Percentiles rank a stretch among this genome's conserved stretches.
phyloP scores from a whole-genome alignment of 2,329 filamentous ascomycete species.

The Ascochyta rabiei region DNA sequence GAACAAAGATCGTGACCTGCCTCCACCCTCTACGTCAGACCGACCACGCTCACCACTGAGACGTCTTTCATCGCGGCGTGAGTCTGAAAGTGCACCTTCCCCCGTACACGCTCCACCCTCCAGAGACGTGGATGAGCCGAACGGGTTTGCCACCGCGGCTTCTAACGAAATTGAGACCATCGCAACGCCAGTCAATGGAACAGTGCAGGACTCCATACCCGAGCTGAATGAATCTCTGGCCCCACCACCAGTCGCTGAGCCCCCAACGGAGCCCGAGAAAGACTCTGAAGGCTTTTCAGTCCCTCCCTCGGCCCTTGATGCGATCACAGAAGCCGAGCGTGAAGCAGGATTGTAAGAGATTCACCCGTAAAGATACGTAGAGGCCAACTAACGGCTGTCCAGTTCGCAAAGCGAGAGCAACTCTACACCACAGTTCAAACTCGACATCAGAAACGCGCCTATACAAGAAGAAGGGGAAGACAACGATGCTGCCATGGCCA shows the following conservation, averaged over 20 bases:
- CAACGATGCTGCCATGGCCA: conserved; percentile 74
- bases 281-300: conserved; percentile 80
- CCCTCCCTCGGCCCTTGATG: conserved; percentile 65
- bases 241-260: conserved; percentile 31
- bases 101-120: conserved; percentile 39
- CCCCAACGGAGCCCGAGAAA: conserved; percentile 54
- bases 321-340: conserved; percentile 72
- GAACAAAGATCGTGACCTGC: conserved; percentile 64
- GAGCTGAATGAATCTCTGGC: conserved; percentile 47
- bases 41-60: conserved; percentile 44
- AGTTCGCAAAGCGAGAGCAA: conserved; percentile 35
- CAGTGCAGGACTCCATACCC: conserved; percentile 40
- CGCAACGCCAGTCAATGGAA: conserved; percentile 38
- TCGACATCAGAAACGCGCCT: conserved; percentile 79
- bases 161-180: conserved; percentile 23
- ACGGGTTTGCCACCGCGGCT: conserved; percentile 39
- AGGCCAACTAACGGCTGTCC: conserved; percentile 5
- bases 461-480: conserved; percentile 79
- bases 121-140: conserved; percentile 35
- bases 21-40: conserved; percentile 32
- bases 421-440: conserved; percentile 66
- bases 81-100: conserved; percentile 42
- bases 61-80: conserved; percentile 35
- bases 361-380: background rate
- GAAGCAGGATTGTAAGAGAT: conserved; percentile 58